Evolutionary conservation across 192 early-diverging fungal species (phyloP).

Genomic region (Fimicolochytrium jonesii): DNA sequence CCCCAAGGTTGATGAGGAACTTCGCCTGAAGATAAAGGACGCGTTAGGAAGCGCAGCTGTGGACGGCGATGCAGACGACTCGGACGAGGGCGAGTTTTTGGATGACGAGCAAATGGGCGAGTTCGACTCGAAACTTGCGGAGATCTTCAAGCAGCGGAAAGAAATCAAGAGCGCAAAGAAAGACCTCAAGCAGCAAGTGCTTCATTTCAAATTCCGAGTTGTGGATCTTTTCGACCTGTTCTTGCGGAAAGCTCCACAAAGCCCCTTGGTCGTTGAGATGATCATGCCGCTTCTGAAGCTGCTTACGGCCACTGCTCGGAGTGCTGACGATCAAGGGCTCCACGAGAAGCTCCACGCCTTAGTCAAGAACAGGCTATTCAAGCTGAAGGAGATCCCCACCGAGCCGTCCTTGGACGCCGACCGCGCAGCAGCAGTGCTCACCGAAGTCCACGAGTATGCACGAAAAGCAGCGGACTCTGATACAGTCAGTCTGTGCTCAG

Average conservation of each 20-base stretch:
- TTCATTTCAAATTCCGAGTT: conserved; percentile 88
- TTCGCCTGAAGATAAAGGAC: conserved; percentile 64
- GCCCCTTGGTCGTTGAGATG: conserved; percentile 66
- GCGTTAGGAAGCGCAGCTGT: conserved; percentile 48
- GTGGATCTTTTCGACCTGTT: conserved; percentile 80
- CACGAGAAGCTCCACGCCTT: conserved; percentile 64
- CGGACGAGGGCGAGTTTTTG: conserved; percentile 54
- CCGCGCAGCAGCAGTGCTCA: conserved; percentile 56
- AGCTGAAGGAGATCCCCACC: conserved; percentile 59
- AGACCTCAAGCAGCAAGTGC: conserved; percentile 71
- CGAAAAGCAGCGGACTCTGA: conserved; percentile 53
- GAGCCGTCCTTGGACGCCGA: conserved; percentile 41
- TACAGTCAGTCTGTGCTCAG: conserved; percentile 48
- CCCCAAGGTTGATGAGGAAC: conserved; percentile 69
- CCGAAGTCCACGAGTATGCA: conserved; percentile 69
- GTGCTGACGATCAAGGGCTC: conserved; percentile 51
- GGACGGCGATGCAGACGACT: conserved; percentile 53
- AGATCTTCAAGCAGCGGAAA: conserved; percentile 86
- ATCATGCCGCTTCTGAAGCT: conserved; percentile 68
- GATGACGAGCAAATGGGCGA: conserved; percentile 84
- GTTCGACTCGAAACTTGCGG: conserved; percentile 89
- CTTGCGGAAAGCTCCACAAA: conserved; percentile 59
- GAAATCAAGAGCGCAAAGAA: conserved; percentile 73
- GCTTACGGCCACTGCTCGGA: conserved; percentile 42
- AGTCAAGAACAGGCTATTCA: conserved; percentile 59